Evolutionary conservation across 257 asterid genomes (phyloP).

Genomic region (Cinchona pubescens): DNA sequence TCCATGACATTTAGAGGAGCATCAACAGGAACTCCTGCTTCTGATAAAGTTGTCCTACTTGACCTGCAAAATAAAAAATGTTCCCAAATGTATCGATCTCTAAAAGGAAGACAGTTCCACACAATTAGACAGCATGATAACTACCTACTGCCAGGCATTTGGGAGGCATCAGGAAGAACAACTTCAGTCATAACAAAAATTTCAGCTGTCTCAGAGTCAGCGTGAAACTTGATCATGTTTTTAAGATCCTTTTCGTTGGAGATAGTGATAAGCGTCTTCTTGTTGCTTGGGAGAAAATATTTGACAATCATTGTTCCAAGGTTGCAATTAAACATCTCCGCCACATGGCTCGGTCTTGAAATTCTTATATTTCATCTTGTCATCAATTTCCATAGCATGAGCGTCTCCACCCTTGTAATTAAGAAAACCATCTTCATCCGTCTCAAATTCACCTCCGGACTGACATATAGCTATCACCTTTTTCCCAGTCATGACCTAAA

Average conservation of each 20-base stretch:
- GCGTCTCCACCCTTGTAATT: conserved; percentile 94
- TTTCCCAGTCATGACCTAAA: conserved; percentile 62
- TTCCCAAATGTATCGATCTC: conserved; percentile 30
- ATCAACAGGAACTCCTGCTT: conserved; percentile 55
- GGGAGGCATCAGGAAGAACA: conserved; percentile 67
- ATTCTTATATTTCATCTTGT: conserved; percentile 65
- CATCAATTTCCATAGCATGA: conserved; percentile 96
- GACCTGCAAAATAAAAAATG: conserved; percentile 63
- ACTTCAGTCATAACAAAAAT: conserved; percentile 69
- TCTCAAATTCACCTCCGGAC: conserved; percentile 91
- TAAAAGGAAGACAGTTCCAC: conserved; percentile 17
- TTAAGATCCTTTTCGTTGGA: conserved; percentile 92
- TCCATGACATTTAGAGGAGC: conserved; percentile 53
- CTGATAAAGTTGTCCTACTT: conserved; percentile 88
- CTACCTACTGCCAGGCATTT: conserved; percentile 96
- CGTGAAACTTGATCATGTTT: conserved; percentile 78
- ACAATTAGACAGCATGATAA: conserved; percentile 27
- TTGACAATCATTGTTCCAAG: conserved; percentile 56
- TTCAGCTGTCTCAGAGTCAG: conserved; percentile 63
- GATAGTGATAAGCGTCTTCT: conserved; percentile 86
- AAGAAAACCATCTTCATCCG: conserved; percentile 65
- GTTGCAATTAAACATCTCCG: conserved; percentile 82
- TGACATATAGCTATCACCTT: conserved; percentile 86
- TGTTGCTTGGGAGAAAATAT: conserved; percentile 89
- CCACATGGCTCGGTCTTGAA: conserved; percentile 74